Base-by-base conservation (phyloP, 768 basidiomycete species). In the Russula abietina region DNA sequence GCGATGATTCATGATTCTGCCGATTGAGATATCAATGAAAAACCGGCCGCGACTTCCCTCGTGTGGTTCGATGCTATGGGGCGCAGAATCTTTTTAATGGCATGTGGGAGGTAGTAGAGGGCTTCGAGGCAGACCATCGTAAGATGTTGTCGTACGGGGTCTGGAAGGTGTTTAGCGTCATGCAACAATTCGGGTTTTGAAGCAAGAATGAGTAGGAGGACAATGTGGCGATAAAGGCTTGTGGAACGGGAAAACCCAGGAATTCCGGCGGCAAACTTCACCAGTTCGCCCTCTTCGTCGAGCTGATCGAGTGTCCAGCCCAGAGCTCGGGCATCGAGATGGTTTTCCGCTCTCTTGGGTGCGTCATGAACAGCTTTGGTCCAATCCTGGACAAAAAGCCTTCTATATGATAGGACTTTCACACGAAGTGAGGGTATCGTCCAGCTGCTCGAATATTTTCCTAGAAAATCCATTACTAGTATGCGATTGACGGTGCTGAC, bases 251-350 rank as follows among this genome's bases (percentile, higher is more conserved):
- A n/a, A 49, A 62, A 57, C 26, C 8, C 48, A 32, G 61, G 43
- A 28, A 62, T 57, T 12, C 56, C 61, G 1, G 50, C 50, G 24
- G 26, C 17, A 16, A 58, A 62, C 32, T 22, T 19, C 33, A 36
- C 55, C 19, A 62, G 30, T 12, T 62, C 56, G 3, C 56, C 26
- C 10, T 57, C 56, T 26, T 62, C 61, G 28, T 57, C 61, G 14
- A 52, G 33, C 16, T 26, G 52, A 45, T 62, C 43, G 24, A 62
- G 61, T 1, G 56, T 62, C 56, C 61, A 62, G 36, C 49, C 30
- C 14, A 62, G 16, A 4, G 61, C 56, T 11, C 55, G 41, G 4
- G 61, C 56, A 16, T 45, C 33, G 10, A 57, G 45, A 14, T n/a
- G 24, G 45, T 32, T 30, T 16, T 33, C 17, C 36, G 17, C 11